Evolutionary conservation across 345 rosid genomes (phyloP).

Genomic region (Carallia pectinifolia): DNA sequence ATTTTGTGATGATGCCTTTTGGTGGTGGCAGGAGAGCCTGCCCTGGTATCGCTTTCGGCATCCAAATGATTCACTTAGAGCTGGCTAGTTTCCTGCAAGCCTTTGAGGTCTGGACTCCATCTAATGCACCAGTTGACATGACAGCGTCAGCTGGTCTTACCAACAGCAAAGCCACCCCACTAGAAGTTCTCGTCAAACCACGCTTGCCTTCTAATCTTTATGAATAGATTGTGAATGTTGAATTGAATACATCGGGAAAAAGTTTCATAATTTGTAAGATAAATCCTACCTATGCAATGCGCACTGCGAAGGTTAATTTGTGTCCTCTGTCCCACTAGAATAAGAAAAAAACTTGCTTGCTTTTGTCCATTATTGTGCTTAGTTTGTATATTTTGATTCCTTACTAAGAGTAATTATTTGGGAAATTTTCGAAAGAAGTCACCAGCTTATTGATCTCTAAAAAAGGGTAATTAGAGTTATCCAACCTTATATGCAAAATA

Average conservation of each 20-base stretch:
- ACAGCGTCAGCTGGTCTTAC: conserved; percentile 16
- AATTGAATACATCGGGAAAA: background rate
- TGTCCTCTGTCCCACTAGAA: no score
- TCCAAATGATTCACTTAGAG: conserved; percentile 3
- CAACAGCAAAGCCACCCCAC: conserved; percentile 24
- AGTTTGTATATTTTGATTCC: no score
- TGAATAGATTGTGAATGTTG: background rate
- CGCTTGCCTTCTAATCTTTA: conserved; percentile 16
- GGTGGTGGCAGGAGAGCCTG: conserved; percentile 17
- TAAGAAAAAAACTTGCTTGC: no score
- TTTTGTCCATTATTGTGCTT: no score
- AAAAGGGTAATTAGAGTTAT: no score
- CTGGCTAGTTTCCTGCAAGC: conserved; percentile 15
- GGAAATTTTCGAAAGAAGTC: no score
- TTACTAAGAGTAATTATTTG: no score
- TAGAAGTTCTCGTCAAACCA: conserved; percentile 20
- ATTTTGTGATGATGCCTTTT: conserved; percentile 14
- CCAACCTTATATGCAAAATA: no score
- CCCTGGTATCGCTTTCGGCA: conserved; percentile 6
- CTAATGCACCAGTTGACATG: conserved; percentile 18
- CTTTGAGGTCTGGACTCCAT: conserved; percentile 1
- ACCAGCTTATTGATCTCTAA: no score
- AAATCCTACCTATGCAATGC: no score
- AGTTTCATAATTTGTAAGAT: no score
- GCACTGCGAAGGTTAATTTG: no score